Evolutionary conservation across 2,329 filamentous ascomycete species (phyloP), one percentile per base, ranked within the genome.

Genomic region (Colletotrichum lindemuthianum): DNA sequence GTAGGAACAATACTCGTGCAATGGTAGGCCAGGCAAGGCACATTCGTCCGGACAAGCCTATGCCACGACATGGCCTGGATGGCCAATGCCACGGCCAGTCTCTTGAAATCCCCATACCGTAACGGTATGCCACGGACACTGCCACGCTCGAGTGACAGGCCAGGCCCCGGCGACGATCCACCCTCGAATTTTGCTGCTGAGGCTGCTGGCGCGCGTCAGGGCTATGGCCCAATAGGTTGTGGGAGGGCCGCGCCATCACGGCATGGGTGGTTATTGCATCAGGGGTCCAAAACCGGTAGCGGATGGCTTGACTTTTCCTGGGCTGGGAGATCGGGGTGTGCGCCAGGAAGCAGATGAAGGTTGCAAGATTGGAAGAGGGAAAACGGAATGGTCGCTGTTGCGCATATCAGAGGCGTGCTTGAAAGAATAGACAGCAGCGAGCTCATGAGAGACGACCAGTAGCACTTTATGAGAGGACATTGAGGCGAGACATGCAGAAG

Each of bases 101-200:
- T 57, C 41, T 13, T 52, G 52, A 41, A 51, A 16, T 54, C 50
- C 43, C 58, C 37, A 43, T 52, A 24, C 24, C 5, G 24, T 4
- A 24, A 24, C 24, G 24, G 24, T 24, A 48, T 65, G 58, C 61
- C 61, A 65, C 58, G 52, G 63, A 65, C 63, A 65, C 63, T 33
- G 63, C 63, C 63, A 65, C 63, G 39, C 50, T 56, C 47, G 63
- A 61, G 32, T 61, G 58, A 63, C 63, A 65, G 58, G 58, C 51
- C n/a, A 40, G 45, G 51, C 59, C 59, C 60, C 59, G 59, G 49
- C 24, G 53, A 51, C 37, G 34, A 64, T 64, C 63, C 63, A 63
- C 59, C 33, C 36, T 52, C 33, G 59, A 64, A 58, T 55, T 64
- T 66, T 48, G 33, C 36, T 64, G 48, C 63, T 66, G 54, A 60